Percentiles rank a stretch among this genome's conserved stretches.
These are phyloP conservation scores for Phytopythium sindhum DNA, from an alignment of 352 stramenopile species.

Conservation along the genomic window DNA sequence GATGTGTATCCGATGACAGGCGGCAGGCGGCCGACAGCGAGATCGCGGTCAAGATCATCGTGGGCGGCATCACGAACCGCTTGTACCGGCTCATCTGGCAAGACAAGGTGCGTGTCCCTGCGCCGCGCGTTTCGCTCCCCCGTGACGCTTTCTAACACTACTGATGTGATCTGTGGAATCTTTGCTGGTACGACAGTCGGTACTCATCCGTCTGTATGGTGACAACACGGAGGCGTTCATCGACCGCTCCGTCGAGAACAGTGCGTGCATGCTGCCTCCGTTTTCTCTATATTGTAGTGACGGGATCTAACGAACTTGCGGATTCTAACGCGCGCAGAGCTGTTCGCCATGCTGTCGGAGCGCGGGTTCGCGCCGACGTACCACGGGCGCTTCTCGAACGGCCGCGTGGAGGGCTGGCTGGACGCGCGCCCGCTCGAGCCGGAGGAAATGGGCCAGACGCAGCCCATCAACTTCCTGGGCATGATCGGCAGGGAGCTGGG, in stretches of 20 bases:
- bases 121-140: background rate
- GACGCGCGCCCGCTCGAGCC: slow-evolving; percentile 80
- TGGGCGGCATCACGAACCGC: slow-evolving; percentile 92
- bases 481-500: slow-evolving; percentile 88
- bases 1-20: too few relatives aligned
- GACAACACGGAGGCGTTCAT: slow-evolving; percentile 93
- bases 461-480: slow-evolving; percentile 72
- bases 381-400: slow-evolving; percentile 90
- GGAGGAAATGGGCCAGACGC: slow-evolving; percentile 80
- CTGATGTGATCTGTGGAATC: background rate
- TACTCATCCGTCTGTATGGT: slow-evolving; percentile 90
- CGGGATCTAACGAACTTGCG: background rate
- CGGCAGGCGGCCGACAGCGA: slow-evolving; percentile 46
- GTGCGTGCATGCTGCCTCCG: slow-evolving; percentile 32
- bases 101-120: slow-evolving; percentile 34
- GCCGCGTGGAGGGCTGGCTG: slow-evolving; percentile 90
- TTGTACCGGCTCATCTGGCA: slow-evolving; percentile 84
- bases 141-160: background rate
- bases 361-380: slow-evolving; percentile 87
- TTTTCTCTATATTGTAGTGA: too few relatives aligned
- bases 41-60: slow-evolving; percentile 83
- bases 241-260: slow-evolving; percentile 89
- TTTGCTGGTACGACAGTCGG: slow-evolving; percentile 29
- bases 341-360: slow-evolving; percentile 83
- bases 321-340: slow-evolving; percentile 32